Conservation (phyloP, 164 flowering plant species). For the Vitis rotundifolia region DNA sequence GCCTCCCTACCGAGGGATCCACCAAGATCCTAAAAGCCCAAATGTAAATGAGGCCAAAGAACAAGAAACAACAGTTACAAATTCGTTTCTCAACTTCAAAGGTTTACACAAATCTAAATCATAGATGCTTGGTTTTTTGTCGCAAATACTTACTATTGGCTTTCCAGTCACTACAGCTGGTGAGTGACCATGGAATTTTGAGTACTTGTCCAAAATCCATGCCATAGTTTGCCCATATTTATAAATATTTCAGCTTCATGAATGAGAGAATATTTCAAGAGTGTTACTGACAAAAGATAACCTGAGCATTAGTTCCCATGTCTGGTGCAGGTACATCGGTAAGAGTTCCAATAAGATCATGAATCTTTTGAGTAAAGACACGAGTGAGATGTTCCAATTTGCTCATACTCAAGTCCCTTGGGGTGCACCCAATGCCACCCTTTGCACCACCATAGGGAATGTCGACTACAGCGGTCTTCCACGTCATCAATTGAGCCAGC, state of each 20-base stretch:
- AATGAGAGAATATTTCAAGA: not conserved
- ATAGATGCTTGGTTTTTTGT: not conserved
- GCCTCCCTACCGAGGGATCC: constrained; percentile 91
- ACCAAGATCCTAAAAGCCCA: constrained; percentile 66
- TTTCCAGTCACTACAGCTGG: constrained; percentile 88
- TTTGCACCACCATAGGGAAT: constrained; percentile 89
- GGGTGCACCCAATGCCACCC: constrained; percentile 82
- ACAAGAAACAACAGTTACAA: not conserved
- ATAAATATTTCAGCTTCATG: not conserved
- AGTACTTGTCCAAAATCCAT: constrained; percentile 86
- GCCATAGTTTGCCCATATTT: constrained; percentile 67
- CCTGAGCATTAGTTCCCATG: constrained; percentile 89
- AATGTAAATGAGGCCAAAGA: not conserved
- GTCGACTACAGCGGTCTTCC: constrained; percentile 83
- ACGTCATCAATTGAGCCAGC: constrained; percentile 82
- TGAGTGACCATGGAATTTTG: constrained; percentile 83
- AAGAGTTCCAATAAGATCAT: constrained; percentile 76
- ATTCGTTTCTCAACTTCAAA: not conserved
- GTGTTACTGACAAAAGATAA: constrained; percentile 2
- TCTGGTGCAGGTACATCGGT: constrained; percentile 89
- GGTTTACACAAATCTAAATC: not conserved
- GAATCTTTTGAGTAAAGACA: constrained; percentile 84
- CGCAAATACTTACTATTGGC: constrained; percentile 55
- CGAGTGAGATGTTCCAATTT: constrained; percentile 82
- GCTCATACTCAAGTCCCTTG: constrained; percentile 54